These are phyloP conservation scores for Mycena sanguinolenta DNA, from an alignment of 768 basidiomycete species.

Conservation along the genomic window DNA sequence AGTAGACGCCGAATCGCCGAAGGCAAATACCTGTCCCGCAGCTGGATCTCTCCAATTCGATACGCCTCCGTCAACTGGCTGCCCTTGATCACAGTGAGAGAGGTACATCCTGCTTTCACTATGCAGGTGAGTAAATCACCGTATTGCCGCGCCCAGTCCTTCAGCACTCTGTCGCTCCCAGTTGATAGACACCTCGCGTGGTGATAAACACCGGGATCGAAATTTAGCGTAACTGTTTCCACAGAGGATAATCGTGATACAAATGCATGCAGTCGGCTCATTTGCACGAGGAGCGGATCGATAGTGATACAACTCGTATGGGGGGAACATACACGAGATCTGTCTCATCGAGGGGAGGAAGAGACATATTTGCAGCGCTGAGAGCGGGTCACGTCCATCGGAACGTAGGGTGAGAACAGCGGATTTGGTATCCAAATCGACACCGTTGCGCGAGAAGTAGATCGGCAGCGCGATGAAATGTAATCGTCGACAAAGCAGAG, in stretches of 20 bases:
- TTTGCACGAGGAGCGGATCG: neutral
- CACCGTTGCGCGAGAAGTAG: constrained; percentile 11
- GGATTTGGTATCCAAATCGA: neutral
- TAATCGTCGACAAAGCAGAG: neutral
- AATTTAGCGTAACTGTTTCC: neutral
- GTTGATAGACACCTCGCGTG: neutral
- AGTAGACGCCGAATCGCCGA: no score
- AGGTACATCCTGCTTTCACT: neutral
- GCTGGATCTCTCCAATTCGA: no score
- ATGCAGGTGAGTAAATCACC: constrained; percentile 3
- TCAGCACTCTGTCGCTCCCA: neutral
- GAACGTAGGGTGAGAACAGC: neutral
- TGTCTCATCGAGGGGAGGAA: neutral
- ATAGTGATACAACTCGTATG: constrained; percentile 7
- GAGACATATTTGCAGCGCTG: neutral
- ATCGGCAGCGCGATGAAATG: constrained; percentile 11
- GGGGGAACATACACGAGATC: neutral
- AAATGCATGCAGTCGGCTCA: neutral
- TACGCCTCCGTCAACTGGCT: neutral
- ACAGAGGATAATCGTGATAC: constrained; percentile 8
- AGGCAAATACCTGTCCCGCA: no score
- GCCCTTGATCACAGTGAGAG: constrained; percentile 1
- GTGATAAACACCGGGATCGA: neutral
- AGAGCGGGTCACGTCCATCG: neutral
- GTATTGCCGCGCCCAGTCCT: neutral